Percentiles rank a stretch among this genome's conserved stretches.
Conservation (phyloP, 2,329 filamentous ascomycete genomes). For the Aspergillus pseudoglaucus region DNA sequence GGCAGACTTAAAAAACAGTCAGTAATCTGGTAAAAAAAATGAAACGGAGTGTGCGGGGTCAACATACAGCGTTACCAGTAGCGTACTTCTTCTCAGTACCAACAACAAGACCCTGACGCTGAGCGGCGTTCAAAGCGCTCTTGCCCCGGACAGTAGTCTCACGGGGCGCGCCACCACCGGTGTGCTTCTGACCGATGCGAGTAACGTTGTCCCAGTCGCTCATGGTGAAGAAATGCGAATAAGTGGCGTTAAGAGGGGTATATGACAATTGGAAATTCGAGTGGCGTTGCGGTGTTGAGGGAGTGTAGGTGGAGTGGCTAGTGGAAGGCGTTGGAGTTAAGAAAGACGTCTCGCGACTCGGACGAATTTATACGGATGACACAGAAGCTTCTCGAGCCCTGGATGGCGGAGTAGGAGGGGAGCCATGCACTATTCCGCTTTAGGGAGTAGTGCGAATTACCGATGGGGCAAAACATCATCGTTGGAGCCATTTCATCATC, state of each 20-base stretch:
- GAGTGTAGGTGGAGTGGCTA: conserved; percentile 2
- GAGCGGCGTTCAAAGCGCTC: conserved; percentile 78
- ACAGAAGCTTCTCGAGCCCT: conserved; percentile 35
- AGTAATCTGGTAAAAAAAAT: conserved; percentile 5
- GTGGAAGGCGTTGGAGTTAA: conserved; percentile 13
- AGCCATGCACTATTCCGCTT: conserved; percentile 17
- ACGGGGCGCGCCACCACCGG: conserved; percentile 58
- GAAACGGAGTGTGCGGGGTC: conserved; percentile 28
- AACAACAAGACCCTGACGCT: conserved; percentile 68
- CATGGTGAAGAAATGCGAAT: conserved; percentile 37
- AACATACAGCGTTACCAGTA: conserved; percentile 70
- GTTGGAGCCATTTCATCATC: neutral
- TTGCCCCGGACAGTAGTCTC: conserved; percentile 88
- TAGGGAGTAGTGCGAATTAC: conserved; percentile 11
- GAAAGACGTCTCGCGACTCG: conserved; percentile 16
- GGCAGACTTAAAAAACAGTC: conserved; percentile 31
- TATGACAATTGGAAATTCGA: neutral
- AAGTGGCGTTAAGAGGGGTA: neutral
- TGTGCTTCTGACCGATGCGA: conserved; percentile 86
- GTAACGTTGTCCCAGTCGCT: conserved; percentile 84
- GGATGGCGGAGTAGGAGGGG: conserved; percentile 19
- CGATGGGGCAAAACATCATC: neutral
- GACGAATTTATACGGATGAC: conserved; percentile 31
- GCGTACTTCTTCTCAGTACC: conserved; percentile 88
- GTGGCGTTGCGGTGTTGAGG: conserved; percentile 1